Evolutionary conservation across 176 grass and related monocot species (phyloP).

Genomic region (Eleusine indica): DNA sequence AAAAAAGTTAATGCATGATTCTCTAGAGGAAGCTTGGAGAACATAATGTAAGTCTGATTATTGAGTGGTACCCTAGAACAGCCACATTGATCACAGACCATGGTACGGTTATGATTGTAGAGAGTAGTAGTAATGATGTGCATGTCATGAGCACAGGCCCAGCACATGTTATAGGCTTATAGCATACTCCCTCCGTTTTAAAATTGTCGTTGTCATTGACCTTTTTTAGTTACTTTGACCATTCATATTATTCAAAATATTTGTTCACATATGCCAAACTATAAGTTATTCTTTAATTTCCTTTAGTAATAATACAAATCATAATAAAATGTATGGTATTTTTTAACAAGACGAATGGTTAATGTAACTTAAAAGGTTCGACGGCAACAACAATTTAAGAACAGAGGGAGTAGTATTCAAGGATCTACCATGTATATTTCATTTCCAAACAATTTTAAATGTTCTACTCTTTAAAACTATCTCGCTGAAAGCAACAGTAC

Average conservation of each 20-base stretch:
- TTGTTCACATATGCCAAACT: too few relatives aligned
- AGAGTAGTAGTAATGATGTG: not conserved
- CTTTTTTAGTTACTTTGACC: too few relatives aligned
- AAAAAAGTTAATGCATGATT: not conserved
- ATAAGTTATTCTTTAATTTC: too few relatives aligned
- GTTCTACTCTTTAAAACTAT: not conserved
- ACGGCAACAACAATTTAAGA: too few relatives aligned
- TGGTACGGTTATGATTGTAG: not conserved
- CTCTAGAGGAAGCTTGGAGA: not conserved
- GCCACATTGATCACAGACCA: not conserved
- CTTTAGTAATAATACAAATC: too few relatives aligned
- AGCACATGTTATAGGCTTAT: not conserved
- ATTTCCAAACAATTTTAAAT: not conserved
- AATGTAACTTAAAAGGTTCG: too few relatives aligned
- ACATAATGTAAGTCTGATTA: not conserved
- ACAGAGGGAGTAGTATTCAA: not conserved
- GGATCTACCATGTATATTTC: not conserved
- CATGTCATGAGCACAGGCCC: not conserved
- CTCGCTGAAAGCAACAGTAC: slow-evolving; percentile 3
- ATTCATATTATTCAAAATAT: too few relatives aligned
- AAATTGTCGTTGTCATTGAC: too few relatives aligned
- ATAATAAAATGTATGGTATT: too few relatives aligned
- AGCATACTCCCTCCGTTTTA: not conserved
- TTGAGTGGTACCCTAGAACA: slow-evolving; percentile 3
- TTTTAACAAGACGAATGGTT: too few relatives aligned